Evolutionary conservation across 2,329 filamentous ascomycete genomes (phyloP), one percentile per base, ranked within the genome.

Genomic region (Ilyonectria destructans): DNA sequence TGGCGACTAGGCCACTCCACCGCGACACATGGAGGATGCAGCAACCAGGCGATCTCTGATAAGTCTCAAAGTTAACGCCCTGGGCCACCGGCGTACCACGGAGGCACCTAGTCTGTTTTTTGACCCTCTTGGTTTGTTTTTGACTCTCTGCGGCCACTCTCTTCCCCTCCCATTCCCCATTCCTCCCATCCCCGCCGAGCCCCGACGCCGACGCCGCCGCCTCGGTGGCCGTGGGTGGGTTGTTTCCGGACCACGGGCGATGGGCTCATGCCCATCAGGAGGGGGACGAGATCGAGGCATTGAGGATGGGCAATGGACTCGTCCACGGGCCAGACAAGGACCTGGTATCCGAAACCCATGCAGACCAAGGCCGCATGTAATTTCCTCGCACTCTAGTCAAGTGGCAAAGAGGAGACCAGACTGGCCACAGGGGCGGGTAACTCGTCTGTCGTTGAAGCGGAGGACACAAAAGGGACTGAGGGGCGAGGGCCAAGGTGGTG

Each of bases 1-100:
- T 86, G 77, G 85, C 87, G 84, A 87, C 87, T 88, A 89, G 84
- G 82, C 85, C 87, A 86, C 87, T 89, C 89, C 88, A 90, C 88
- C 82, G 81, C 83, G 67, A 76, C 75, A 77, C 75, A 77, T 76
- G 74, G 74, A 75, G 76, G 80, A 83, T 83, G 84, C 83, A 85
- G 82, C 81, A 77, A 78, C 78, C 78, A 81, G 78, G 74, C 83
- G 84, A 85, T 85, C 84, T 85, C 81, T 82, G 73, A 76, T 75
- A 75, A 75, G 74, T 76, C 73, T 71, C 74, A 76, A 76, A 76
- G 72, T 76, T 76, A 75, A 76, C 74, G 73, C 74, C 72, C 71
- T 75, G 69, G 71, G 57, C 71, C 71, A 76, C 69, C 71, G 73
- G 72, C 65, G 71, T 73, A 75, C 74, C 65, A 70, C 73, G 49